A percentile compares a stretch with the other conserved stretches of the same genome.
These are phyloP conservation scores for Diutina mesorugosa DNA, from an alignment of 1,139 yeast genomes.

Conservation along the genomic window DNA sequence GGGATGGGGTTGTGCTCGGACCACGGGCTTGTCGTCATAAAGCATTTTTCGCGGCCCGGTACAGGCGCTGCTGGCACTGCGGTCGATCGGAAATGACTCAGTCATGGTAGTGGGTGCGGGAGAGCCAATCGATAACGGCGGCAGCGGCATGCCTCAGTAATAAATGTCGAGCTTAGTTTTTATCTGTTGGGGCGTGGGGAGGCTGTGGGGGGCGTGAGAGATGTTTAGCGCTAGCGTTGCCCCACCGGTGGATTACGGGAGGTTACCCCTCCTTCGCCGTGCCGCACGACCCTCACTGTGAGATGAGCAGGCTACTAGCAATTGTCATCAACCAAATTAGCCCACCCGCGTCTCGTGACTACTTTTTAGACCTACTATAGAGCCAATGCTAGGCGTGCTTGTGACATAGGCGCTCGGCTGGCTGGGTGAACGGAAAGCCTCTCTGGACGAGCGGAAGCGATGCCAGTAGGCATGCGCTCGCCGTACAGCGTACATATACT, in stretches of 20 bases:
- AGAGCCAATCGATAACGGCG: neutral
- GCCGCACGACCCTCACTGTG: neutral
- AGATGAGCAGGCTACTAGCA: neutral
- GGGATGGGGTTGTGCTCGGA: neutral
- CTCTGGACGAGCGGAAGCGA: neutral
- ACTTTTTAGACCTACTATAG: too few relatives aligned
- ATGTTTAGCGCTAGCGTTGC: neutral
- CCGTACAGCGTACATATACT: neutral
- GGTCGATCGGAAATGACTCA: neutral
- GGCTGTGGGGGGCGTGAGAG: too few relatives aligned
- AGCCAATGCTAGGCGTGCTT: neutral
- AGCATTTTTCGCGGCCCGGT: neutral
- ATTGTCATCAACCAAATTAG: neutral
- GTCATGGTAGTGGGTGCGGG: neutral
- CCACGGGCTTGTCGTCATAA: neutral
- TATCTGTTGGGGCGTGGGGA: neutral
- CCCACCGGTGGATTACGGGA: neutral
- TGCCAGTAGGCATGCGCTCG: neutral
- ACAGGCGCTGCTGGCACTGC: neutral
- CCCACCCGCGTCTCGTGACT: too few relatives aligned
- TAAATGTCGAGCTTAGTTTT: neutral
- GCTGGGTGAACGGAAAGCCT: neutral
- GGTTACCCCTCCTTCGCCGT: neutral
- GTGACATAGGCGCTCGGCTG: neutral
- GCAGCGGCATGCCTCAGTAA: neutral